phyloP scores from a whole-genome alignment of 2,329 filamentous ascomycete genomes.

The Tympanopsis confertula region DNA sequence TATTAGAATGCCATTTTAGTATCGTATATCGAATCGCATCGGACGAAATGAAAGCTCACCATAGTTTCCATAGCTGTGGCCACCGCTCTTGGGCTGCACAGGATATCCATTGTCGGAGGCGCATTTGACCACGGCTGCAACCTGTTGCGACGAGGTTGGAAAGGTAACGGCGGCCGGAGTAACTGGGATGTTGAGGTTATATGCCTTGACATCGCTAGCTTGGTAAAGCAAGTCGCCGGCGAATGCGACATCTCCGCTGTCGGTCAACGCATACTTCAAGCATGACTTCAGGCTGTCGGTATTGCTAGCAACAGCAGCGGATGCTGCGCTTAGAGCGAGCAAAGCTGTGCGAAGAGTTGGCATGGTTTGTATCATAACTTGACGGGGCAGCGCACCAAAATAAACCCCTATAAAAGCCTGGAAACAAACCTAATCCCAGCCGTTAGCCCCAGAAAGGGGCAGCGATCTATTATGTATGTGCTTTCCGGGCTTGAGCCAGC shows the following conservation, averaged over 20 bases:
- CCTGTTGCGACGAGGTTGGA: not conserved
- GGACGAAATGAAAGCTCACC: not conserved
- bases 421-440: no score
- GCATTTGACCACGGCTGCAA: slow-evolving; percentile 1
- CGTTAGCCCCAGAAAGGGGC: no score
- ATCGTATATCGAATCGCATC: not conserved
- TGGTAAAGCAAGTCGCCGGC: not conserved
- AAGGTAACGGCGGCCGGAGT: slow-evolving; percentile 1
- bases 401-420: no score
- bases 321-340: no score
- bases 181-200: not conserved
- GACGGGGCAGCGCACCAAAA: no score
- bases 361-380: no score
- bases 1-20: not conserved
- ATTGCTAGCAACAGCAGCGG: no score
- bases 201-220: not conserved
- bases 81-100: not conserved
- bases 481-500: no score
- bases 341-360: no score
- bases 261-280: no score
- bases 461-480: no score
- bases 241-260: slow-evolving; percentile 1
- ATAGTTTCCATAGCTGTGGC: not conserved
- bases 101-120: not conserved
- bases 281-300: no score